Evolutionary conservation across 2,329 filamentous ascomycete genomes (phyloP).

Genomic region (Alternaria longipes): DNA sequence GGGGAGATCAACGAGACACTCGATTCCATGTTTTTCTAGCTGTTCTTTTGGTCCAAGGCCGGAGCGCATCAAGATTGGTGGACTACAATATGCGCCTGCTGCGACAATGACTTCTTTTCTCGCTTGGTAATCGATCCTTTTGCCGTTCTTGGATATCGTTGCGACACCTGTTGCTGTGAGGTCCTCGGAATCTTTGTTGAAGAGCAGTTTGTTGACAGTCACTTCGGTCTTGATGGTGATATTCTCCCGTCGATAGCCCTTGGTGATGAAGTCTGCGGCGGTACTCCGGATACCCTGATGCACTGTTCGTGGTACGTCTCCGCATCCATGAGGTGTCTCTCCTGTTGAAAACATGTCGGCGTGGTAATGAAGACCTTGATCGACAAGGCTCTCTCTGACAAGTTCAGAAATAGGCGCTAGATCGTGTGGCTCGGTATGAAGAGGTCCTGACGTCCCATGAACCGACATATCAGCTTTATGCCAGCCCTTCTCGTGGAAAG

Average conservation of each 20-base stretch:
- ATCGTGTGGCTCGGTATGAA: slow-evolving; percentile 67
- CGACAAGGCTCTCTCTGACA: slow-evolving; percentile 64
- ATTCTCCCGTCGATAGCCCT: slow-evolving; percentile 50
- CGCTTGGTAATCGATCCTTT: slow-evolving; percentile 45
- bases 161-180: slow-evolving; percentile 59
- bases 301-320: slow-evolving; percentile 44
- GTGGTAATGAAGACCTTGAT: slow-evolving; percentile 63
- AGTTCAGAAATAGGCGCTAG: slow-evolving; percentile 67
- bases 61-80: slow-evolving; percentile 57
- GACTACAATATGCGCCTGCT: slow-evolving; percentile 48
- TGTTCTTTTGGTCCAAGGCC: slow-evolving; percentile 67
- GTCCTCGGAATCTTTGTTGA: slow-evolving; percentile 51
- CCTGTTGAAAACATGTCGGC: slow-evolving; percentile 67
- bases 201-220: slow-evolving; percentile 57
- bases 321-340: slow-evolving; percentile 44
- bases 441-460: slow-evolving; percentile 60
- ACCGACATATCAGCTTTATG: slow-evolving; percentile 59
- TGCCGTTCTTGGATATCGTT: slow-evolving; percentile 55
- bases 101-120: slow-evolving; percentile 47
- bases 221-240: slow-evolving; percentile 47
- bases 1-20: slow-evolving; percentile 63
- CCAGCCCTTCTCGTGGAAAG: slow-evolving; percentile 67
- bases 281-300: slow-evolving; percentile 41
- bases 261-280: slow-evolving; percentile 53
- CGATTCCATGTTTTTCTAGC: slow-evolving; percentile 63